Evolutionary conservation across 2,329 filamentous ascomycete genomes (phyloP).

Genomic region (Fusarium sp.): DNA sequence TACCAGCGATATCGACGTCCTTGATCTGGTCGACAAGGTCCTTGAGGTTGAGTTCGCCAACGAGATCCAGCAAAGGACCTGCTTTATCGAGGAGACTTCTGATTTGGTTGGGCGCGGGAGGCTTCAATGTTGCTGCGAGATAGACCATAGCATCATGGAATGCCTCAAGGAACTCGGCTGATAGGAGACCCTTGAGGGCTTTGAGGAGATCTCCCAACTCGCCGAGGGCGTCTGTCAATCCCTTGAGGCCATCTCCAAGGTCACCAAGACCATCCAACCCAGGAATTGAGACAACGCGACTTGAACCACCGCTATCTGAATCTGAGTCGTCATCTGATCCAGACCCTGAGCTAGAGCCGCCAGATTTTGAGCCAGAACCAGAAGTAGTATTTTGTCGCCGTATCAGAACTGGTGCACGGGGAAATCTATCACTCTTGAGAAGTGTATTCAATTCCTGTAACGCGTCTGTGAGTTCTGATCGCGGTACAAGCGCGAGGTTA

Average conservation of each 20-base stretch:
- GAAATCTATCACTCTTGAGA: conserved; percentile 48
- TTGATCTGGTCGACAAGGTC: conserved; percentile 49
- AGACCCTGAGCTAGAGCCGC: not conserved
- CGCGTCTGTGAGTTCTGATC: conserved; percentile 59
- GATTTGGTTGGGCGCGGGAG: conserved; percentile 51
- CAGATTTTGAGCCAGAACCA: not conserved
- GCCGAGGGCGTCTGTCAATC: conserved; percentile 43
- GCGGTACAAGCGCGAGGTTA: conserved; percentile 58
- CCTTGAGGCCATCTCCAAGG: conserved; percentile 32
- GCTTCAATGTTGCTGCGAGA: conserved; percentile 53
- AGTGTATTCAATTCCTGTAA: conserved; percentile 56
- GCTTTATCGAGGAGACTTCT: conserved; percentile 44
- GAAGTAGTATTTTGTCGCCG: conserved; percentile 31
- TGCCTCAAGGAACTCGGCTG: conserved; percentile 54
- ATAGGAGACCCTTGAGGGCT: conserved; percentile 50
- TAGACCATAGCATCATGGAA: conserved; percentile 57
- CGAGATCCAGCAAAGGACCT: conserved; percentile 46
- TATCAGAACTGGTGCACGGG: conserved; percentile 14
- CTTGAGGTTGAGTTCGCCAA: conserved; percentile 51
- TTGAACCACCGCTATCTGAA: not conserved
- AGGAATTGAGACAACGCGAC: conserved; percentile 7
- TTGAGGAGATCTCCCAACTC: conserved; percentile 43
- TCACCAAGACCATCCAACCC: conserved; percentile 38
- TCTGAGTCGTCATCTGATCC: not conserved
- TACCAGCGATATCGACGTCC: conserved; percentile 47